A percentile compares a stretch with the other conserved stretches of the same genome.
Conservation (phyloP, 2,329 filamentous ascomycete genomes). For the Sporothrix sp. region DNA sequence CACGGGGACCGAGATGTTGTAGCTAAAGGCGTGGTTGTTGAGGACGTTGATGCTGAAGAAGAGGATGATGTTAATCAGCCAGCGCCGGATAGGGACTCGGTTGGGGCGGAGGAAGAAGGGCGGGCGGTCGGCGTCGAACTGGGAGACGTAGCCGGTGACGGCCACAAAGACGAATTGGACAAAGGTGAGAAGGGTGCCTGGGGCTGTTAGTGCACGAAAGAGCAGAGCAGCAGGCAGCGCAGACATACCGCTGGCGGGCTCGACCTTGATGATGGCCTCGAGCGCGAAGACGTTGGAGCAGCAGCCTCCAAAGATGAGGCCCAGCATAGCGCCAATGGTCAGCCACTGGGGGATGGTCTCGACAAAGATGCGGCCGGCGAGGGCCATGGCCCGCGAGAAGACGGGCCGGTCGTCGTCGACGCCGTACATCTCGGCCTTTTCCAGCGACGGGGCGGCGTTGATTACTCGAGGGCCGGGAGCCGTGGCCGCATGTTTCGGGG, state of each 20-base stretch:
- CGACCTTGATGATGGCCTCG: constrained; percentile 89
- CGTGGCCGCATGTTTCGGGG: constrained; percentile 29
- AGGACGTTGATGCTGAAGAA: constrained; percentile 92
- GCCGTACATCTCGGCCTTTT: constrained; percentile 46
- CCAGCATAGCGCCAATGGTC: constrained; percentile 57
- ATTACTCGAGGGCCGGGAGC: constrained; percentile 39
- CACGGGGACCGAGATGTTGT: constrained; percentile 89
- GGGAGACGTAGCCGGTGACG: constrained; percentile 63
- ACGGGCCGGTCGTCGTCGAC: constrained; percentile 43
- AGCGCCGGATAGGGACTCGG: constrained; percentile 72
- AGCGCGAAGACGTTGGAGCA: constrained; percentile 74
- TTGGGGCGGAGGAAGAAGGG: constrained; percentile 68
- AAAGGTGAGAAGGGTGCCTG: constrained; percentile 78
- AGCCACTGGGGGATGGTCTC: constrained; percentile 54
- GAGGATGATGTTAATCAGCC: constrained; percentile 78
- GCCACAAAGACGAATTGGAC: constrained; percentile 82
- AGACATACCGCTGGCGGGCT: constrained; percentile 65
- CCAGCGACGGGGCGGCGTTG: constrained; percentile 43
- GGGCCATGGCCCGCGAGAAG: constrained; percentile 40
- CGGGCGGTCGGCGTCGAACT: constrained; percentile 57
- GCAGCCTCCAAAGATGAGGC: constrained; percentile 79
- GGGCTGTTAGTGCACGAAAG: neutral
- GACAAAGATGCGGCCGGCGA: constrained; percentile 44
- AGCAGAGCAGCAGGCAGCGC: neutral
- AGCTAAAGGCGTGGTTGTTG: constrained; percentile 97